These are phyloP conservation scores for Crithidia bombi DNA, from an alignment of 208 protist species.

Conservation along the genomic window DNA sequence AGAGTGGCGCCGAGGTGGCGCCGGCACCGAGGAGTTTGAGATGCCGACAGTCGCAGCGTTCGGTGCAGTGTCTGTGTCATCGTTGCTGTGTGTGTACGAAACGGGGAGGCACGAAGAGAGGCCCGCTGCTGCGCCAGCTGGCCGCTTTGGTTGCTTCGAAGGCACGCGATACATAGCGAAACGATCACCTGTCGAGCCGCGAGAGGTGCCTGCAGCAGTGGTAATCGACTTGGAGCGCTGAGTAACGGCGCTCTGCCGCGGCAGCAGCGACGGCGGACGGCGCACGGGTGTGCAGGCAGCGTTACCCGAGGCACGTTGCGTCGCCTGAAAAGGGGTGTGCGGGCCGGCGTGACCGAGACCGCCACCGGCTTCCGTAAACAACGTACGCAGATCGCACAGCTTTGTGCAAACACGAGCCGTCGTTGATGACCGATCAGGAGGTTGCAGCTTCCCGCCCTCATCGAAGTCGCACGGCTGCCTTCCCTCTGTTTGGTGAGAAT, in stretches of 20 bases:
- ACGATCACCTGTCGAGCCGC: conserved; percentile 1
- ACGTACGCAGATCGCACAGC: conserved; percentile 7
- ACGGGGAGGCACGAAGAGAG: conserved; percentile 14
- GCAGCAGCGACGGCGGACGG: background rate
- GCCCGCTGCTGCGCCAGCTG: background rate
- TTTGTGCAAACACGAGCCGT: background rate
- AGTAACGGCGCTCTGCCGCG: background rate
- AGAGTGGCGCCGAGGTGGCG: background rate
- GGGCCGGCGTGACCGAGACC: background rate
- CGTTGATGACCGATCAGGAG: background rate
- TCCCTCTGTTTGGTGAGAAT: background rate
- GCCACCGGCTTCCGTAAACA: conserved; percentile 16
- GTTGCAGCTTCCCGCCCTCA: background rate
- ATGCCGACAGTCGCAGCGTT: background rate
- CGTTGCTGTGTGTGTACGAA: background rate
- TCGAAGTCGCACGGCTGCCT: background rate
- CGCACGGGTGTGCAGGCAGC: background rate
- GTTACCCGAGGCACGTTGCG: background rate
- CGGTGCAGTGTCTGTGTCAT: background rate
- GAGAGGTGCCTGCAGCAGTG: background rate
- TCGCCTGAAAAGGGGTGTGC: background rate
- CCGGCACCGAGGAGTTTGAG: background rate
- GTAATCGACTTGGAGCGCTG: background rate
- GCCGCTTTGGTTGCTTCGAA: background rate
- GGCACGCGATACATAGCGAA: conserved; percentile 43